Evolutionary conservation across 2,329 filamentous ascomycete species (phyloP).

Genomic region (Dendrostoma leiphaemia): DNA sequence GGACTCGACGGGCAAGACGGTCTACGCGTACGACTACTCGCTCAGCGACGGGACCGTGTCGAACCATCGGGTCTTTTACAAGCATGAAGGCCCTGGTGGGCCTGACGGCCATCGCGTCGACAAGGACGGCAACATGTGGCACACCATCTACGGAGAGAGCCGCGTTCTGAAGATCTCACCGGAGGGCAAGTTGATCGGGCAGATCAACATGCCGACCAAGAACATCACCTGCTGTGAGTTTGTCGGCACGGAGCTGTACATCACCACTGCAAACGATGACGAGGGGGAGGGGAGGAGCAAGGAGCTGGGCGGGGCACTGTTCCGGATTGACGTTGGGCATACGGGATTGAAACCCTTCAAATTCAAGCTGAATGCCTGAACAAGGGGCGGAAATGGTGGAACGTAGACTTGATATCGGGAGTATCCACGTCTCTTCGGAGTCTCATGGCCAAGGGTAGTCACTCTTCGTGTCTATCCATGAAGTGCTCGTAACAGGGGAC

Average conservation of each 20-base stretch:
- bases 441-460: too few relatives aligned
- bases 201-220: constrained; percentile 72
- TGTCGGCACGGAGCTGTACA: constrained; percentile 70
- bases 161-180: constrained; percentile 73
- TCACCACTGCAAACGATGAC: constrained; percentile 73
- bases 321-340: constrained; percentile 74
- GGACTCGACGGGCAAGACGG: constrained; percentile 68
- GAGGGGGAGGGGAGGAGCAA: constrained; percentile 62
- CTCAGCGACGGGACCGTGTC: constrained; percentile 59
- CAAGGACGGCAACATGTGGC: constrained; percentile 83
- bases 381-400: not conserved
- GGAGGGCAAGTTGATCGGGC: constrained; percentile 67
- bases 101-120: constrained; percentile 88
- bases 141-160: constrained; percentile 76
- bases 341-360: constrained; percentile 61
- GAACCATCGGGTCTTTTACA: constrained; percentile 71
- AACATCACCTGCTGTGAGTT: constrained; percentile 83
- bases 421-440: too few relatives aligned
- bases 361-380: constrained; percentile 50
- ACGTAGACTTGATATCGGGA: not conserved
- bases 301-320: constrained; percentile 68
- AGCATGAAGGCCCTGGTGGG: constrained; percentile 61
- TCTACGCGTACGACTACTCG: constrained; percentile 76
- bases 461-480: too few relatives aligned
- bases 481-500: too few relatives aligned